These are phyloP conservation scores for Teunomyces cretensis DNA, from an alignment of 805 yeast species.

Conservation along the genomic window DNA sequence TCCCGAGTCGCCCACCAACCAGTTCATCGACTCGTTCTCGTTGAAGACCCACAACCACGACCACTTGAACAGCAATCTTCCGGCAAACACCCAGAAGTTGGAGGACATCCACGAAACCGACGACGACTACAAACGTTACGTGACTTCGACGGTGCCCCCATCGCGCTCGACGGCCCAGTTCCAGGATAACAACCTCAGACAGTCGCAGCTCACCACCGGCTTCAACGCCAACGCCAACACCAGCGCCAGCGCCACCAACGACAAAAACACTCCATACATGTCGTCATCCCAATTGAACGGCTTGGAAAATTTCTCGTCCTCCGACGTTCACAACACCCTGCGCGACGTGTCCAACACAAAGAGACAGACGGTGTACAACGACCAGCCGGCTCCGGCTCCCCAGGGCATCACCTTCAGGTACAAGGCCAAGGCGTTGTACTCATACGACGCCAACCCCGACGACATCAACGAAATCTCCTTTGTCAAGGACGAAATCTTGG, in stretches of 20 bases:
- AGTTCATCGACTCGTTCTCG: slow-evolving; percentile 81
- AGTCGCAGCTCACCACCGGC: slow-evolving; percentile 31
- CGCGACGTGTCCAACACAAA: slow-evolving; percentile 31
- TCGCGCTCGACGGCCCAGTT: slow-evolving; percentile 17
- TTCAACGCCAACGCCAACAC: slow-evolving; percentile 12
- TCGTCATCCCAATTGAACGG: slow-evolving; percentile 61
- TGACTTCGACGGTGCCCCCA: slow-evolving; percentile 11
- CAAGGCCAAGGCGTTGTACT: slow-evolving; percentile 81
- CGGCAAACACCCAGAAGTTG: slow-evolving; percentile 14
- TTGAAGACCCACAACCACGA: slow-evolving; percentile 45
- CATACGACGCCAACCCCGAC: slow-evolving; percentile 85
- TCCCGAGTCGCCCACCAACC: slow-evolving; percentile 81
- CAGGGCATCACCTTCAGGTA: slow-evolving; percentile 60
- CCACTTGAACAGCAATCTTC: slow-evolving; percentile 24
- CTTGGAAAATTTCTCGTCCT: slow-evolving; percentile 51
- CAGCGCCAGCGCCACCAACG: slow-evolving; percentile 22
- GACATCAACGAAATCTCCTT: slow-evolving; percentile 93
- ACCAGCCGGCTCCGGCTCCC: slow-evolving; percentile 17
- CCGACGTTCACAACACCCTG: slow-evolving; percentile 27
- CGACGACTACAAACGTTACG: slow-evolving; percentile 24
- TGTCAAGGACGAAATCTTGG: slow-evolving; percentile 85
- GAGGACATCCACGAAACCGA: slow-evolving; percentile 15
- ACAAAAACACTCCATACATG: slow-evolving; percentile 37
- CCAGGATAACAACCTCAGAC: slow-evolving; percentile 36
- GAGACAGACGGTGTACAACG: slow-evolving; percentile 23